Conservation (phyloP, 306 rosid genomes). For the Dryas drummondii region DNA sequence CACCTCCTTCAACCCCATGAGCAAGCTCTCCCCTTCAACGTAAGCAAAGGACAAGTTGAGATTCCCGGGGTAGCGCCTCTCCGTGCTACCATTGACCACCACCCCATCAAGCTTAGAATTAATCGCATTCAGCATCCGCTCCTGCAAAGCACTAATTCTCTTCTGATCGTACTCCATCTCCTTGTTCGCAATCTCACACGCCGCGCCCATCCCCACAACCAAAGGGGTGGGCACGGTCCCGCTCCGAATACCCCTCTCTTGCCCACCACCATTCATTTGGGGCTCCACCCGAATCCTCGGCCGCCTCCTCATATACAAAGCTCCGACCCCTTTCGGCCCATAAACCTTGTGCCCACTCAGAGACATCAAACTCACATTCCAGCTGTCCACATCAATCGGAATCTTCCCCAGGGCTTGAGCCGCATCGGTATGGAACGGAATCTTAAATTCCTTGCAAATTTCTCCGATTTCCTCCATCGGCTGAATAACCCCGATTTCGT, state of each 20-base stretch:
- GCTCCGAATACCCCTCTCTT: constrained; percentile 89
- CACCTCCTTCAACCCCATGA: constrained; percentile 97
- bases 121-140: constrained; percentile 63
- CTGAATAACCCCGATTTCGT: constrained; percentile 90
- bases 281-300: constrained; percentile 96
- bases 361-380: constrained; percentile 98
- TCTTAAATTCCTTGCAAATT: constrained; percentile 71
- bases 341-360: constrained; percentile 88
- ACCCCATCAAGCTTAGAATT: constrained; percentile 70
- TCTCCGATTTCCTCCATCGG: constrained; percentile 81
- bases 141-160: constrained; percentile 58
- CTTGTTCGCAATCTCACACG: constrained; percentile 74
- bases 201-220: constrained; percentile 89
- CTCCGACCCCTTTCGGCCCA: constrained; percentile 84
- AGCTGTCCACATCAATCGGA: constrained; percentile 70
- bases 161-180: constrained; percentile 83
- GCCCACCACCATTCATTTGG: constrained; percentile 99
- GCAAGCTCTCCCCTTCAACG: constrained; percentile 91
- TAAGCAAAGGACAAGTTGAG: constrained; percentile 79
- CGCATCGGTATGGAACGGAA: constrained; percentile 89
- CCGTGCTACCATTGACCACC: constrained; percentile 88
- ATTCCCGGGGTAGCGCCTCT: constrained; percentile 74
- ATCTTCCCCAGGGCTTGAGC: constrained; percentile 96
- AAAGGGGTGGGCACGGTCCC: constrained; percentile 89
- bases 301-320: constrained; percentile 75